Conservation (phyloP, 768 basidiomycete genomes). For the Gymnopilus junonius region DNA sequence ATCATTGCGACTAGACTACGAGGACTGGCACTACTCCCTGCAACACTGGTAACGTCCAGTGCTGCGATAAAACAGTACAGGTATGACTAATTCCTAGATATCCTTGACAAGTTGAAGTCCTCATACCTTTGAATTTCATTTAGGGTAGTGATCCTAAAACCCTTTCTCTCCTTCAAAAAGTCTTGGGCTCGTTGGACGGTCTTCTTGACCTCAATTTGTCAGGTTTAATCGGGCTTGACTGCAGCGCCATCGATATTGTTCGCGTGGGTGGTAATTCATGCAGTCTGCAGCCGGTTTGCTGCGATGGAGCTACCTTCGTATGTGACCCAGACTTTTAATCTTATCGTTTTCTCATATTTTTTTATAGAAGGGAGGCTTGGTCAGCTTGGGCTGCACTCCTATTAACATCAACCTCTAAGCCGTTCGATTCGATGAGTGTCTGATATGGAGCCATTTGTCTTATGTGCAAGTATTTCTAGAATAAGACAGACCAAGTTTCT, state of each 20-base stretch:
- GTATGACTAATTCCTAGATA: background rate
- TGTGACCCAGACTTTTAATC: background rate
- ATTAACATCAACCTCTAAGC: conserved; percentile 7
- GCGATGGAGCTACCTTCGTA: conserved; percentile 29
- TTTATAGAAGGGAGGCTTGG: background rate
- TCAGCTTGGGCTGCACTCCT: conserved; percentile 9
- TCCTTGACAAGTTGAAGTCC: background rate
- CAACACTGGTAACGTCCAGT: conserved; percentile 26
- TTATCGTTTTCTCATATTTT: background rate
- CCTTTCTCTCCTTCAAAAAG: background rate
- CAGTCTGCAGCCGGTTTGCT: conserved; percentile 34
- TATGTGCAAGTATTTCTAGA: background rate
- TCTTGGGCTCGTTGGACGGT: background rate
- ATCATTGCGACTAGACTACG: conserved; percentile 10
- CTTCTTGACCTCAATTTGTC: background rate
- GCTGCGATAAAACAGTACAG: conserved; percentile 21
- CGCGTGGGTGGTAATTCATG: conserved; percentile 24
- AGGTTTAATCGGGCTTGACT: conserved; percentile 16
- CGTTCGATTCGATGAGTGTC: background rate
- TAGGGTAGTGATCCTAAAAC: background rate
- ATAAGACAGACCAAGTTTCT: background rate
- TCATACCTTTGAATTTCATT: background rate
- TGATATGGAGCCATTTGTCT: background rate
- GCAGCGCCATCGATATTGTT: conserved; percentile 23
- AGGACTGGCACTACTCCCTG: conserved; percentile 20